These are phyloP conservation scores for Bruguiera parviflora DNA, from an alignment of 345 rosid genomes.

Conservation along the genomic window DNA sequence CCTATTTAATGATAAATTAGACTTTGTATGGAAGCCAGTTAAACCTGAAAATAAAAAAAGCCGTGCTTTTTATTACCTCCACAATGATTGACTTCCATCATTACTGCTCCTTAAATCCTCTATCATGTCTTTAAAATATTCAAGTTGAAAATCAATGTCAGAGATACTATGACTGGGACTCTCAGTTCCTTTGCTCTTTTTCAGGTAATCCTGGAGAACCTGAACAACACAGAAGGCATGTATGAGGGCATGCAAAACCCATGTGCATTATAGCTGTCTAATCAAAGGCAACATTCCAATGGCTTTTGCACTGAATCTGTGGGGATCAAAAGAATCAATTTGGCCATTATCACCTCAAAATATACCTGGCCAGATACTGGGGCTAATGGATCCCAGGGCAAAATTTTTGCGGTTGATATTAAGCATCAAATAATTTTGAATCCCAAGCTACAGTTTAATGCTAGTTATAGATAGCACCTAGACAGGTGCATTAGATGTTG, in stretches of 20 bases:
- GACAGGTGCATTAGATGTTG: not conserved
- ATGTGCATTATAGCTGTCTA: not conserved
- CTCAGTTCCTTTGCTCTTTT: slow-evolving; percentile 59
- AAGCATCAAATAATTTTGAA: no score
- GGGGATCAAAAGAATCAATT: not conserved
- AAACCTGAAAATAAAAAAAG: slow-evolving; percentile 1
- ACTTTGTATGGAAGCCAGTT: slow-evolving; percentile 10
- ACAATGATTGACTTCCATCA: slow-evolving; percentile 61
- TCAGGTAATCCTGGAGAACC: slow-evolving; percentile 80
- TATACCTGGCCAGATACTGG: not conserved
- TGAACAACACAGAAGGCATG: slow-evolving; percentile 26
- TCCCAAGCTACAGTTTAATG: no score
- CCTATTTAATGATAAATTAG: slow-evolving; percentile 38
- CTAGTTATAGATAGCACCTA: no score
- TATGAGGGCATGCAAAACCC: slow-evolving; percentile 13
- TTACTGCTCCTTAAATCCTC: slow-evolving; percentile 57
- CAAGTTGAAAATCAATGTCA: slow-evolving; percentile 61
- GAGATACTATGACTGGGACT: slow-evolving; percentile 43
- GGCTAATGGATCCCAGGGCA: not conserved
- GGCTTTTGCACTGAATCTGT: not conserved
- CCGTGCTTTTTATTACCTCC: slow-evolving; percentile 56
- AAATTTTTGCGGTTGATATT: not conserved
- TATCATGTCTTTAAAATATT: slow-evolving; percentile 63
- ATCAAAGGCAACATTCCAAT: not conserved
- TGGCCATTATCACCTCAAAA: not conserved